These are phyloP conservation scores for Vitis rotundifolia DNA, from an alignment of 164 flowering plant species.

Conservation along the genomic window DNA sequence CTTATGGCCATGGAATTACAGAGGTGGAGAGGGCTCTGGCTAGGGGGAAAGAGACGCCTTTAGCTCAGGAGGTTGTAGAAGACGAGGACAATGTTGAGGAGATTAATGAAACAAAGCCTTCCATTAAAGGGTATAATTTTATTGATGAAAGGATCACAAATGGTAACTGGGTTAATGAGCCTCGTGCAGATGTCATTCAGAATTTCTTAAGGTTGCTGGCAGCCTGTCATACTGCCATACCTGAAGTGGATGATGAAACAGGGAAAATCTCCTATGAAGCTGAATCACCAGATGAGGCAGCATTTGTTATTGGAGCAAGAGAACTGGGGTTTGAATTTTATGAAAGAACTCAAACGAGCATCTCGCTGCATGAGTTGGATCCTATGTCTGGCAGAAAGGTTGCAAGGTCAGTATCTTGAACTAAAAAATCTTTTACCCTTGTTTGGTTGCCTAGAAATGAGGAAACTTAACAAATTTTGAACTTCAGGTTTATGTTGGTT, in stretches of 20 bases:
- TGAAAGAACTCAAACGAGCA: slow-evolving; percentile 59
- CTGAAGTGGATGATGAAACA: slow-evolving; percentile 54
- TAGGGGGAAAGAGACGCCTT: slow-evolving; percentile 39
- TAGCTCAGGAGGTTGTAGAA: slow-evolving; percentile 22
- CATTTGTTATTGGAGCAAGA: slow-evolving; percentile 71
- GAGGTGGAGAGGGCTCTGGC: slow-evolving; percentile 80
- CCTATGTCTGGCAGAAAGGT: slow-evolving; percentile 28
- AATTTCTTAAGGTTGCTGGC: slow-evolving; percentile 63
- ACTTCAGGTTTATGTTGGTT: too few relatives aligned
- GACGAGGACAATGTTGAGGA: slow-evolving; percentile 18
- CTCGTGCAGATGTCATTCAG: slow-evolving; percentile 51
- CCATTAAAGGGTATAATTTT: slow-evolving; percentile 71
- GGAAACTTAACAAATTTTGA: too few relatives aligned
- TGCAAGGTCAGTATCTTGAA: slow-evolving; percentile 36
- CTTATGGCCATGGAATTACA: slow-evolving; percentile 70
- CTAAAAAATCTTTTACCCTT: background rate
- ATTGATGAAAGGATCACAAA: slow-evolving; percentile 65
- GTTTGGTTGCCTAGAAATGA: too few relatives aligned
- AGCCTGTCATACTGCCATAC: slow-evolving; percentile 77
- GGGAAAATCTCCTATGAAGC: slow-evolving; percentile 67
- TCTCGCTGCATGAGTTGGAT: slow-evolving; percentile 49
- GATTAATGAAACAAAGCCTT: slow-evolving; percentile 26
- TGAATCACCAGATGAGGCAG: slow-evolving; percentile 85
- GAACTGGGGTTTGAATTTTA: slow-evolving; percentile 73
- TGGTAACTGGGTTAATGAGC: slow-evolving; percentile 76